Evolutionary conservation across 306 rosid species (phyloP), one percentile per base, ranked within the genome.

Genomic region (Prosopis cineraria): DNA sequence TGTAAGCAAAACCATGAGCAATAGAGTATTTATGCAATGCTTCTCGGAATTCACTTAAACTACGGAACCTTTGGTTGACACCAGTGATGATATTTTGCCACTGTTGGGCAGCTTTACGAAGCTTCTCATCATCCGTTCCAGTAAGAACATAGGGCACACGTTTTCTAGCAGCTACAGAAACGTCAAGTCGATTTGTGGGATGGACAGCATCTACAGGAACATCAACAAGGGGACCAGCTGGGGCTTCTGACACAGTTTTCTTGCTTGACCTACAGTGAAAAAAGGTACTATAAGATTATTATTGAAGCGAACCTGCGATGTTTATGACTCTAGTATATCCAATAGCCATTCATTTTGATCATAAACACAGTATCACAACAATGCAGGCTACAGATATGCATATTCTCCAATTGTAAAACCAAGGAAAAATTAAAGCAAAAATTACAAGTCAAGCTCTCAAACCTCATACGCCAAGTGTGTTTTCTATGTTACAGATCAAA

Each of bases 71-170:
- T 80, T 95, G 97, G 87, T 87, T 95, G 75, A 95, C 91, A 27
- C 98, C 98, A n/a, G 96, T 95, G 73, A 95, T 95, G 81, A 91
- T 83, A 83, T 92, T 92, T 89, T 92, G 98, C 98, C 98, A 92
- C 88, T 91, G 92, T 60, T 83, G 95, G 72, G 96, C 93, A 60
- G 94, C 97, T 88, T 88, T 94, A 60, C 74, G 89, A 77, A 86
- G 90, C 73, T 48, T 90, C n/a, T 88, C 90, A 20, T 83, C 91
- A 68, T 44, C 74, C 7, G 87, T 82, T 43, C 83, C 84, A 39
- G 87, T 79, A 82, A 83, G 86, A 66, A 76, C 68, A 88, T 79
- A 79, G 45, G 7, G 56, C 62, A 74, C 20, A 69, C 87, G 90
- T 27, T 77, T 70, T 77, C 81, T 93, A 73, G 75, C 87, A 34